Evolutionary conservation across 208 protist genomes (phyloP), one percentile per base, ranked within the genome.

Genomic region (Naegleria fowleri): DNA sequence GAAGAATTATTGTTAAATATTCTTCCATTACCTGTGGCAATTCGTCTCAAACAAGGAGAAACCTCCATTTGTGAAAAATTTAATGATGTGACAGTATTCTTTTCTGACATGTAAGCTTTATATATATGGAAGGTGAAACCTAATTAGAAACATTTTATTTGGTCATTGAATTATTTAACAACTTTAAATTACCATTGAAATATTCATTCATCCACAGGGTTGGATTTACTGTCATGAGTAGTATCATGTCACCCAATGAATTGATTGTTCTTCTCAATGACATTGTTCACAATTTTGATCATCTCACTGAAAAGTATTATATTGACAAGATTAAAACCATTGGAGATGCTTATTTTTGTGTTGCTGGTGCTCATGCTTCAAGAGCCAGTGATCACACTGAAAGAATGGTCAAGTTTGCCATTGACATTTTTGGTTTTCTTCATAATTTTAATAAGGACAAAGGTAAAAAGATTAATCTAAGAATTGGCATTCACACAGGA

Each of bases 171-270:
- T n/a, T n/a, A n/a, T n/a, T n/a, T n/a, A n/a, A n/a, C n/a, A n/a
- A n/a, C n/a, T n/a, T n/a, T n/a, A n/a, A n/a, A n/a, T n/a, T n/a
- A n/a, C n/a, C n/a, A n/a, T n/a, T n/a, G n/a, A n/a, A n/a, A n/a
- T n/a, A n/a, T n/a, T n/a, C n/a, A n/a, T n/a, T n/a, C n/a, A n/a
- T n/a, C n/a, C n/a, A n/a, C n/a, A 48, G 43, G 43, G 84, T 88
- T 51, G 25, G 92, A 33, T 95, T 95, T 48, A 93, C 93, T 51
- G 89, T 94, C 76, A 92, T 94, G 91, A 83, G 25, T 11, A 38
- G 38, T 29, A 6, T 89, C 36, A 91, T 94, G 75, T 58, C 89
- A 19, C 85, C 94, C 15, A 59, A 41, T 55, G 55, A 39, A 25
- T 55, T 91, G 16, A 48, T 88, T 5, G 11, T 22, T 16, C 11